phyloP scores from a whole-genome alignment of 2,329 filamentous ascomycete species.

The Clarireedia homoeocarpa region DNA sequence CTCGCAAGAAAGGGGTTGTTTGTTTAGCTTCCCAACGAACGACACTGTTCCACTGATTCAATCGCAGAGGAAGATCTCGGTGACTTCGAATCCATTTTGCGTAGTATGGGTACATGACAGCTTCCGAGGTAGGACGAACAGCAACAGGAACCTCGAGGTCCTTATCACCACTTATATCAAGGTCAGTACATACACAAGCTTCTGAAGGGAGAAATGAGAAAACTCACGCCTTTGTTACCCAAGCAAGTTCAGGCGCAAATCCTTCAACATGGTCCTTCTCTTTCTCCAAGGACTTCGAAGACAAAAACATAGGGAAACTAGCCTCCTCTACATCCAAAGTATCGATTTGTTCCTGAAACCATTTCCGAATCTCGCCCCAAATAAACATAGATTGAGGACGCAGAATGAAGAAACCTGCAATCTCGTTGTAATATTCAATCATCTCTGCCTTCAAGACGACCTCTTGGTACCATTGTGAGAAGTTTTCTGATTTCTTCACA shows the following conservation, averaged over 20 bases:
- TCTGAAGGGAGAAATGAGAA: constrained; percentile 7
- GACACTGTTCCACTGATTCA: constrained; percentile 96
- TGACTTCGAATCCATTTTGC: constrained; percentile 96
- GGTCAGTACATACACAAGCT: constrained; percentile 19
- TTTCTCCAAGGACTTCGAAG: constrained; percentile 66
- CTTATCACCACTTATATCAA: constrained; percentile 64
- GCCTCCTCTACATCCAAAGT: constrained; percentile 88
- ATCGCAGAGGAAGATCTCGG: constrained; percentile 82
- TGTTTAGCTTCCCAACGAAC: constrained; percentile 98
- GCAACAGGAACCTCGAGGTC: constrained; percentile 76
- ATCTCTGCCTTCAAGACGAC: constrained; percentile 94
- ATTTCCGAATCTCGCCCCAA: constrained; percentile 58
- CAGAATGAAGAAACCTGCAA: constrained; percentile 94
- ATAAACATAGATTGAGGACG: constrained; percentile 63
- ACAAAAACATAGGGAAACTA: constrained; percentile 95
- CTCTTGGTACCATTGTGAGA: constrained; percentile 95
- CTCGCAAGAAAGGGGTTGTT: constrained; percentile 76
- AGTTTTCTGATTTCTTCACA: constrained; percentile 75
- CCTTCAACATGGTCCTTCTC: constrained; percentile 97
- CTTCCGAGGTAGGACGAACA: constrained; percentile 61
- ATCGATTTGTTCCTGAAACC: constrained; percentile 72
- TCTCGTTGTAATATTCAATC: constrained; percentile 90
- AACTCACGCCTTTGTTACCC: constrained; percentile 77
- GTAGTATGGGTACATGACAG: constrained; percentile 94
- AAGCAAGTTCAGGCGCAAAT: constrained; percentile 89